A percentile compares a stretch with the other conserved stretches of the same genome.
These are phyloP conservation scores for Diaporthe sp. DNA, from an alignment of 2,329 filamentous ascomycete genomes.

Conservation along the genomic window DNA sequence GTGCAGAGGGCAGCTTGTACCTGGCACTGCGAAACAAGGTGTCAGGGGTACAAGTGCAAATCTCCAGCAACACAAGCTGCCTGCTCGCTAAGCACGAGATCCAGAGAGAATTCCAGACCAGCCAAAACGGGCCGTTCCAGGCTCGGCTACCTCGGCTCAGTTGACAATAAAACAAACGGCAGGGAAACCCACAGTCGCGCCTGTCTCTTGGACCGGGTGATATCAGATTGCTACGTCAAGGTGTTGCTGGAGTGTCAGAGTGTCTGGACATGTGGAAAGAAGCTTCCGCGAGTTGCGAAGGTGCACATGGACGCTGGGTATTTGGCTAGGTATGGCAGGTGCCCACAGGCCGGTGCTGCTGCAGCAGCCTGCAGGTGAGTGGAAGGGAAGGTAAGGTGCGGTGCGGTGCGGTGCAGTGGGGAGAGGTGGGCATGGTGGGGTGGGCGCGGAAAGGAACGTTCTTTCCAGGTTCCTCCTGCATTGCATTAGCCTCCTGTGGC, in stretches of 20 bases:
- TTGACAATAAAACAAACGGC: neutral
- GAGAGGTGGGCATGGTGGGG: neutral
- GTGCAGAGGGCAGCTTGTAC: neutral
- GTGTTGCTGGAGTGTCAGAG: neutral
- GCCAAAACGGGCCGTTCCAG: constrained; percentile 27
- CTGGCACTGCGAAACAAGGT: neutral
- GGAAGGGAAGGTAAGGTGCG: neutral
- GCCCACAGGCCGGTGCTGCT: neutral
- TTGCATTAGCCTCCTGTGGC: constrained; percentile 9
- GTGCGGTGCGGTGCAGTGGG: neutral
- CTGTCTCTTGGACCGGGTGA: neutral
- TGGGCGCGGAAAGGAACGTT: constrained; percentile 23
- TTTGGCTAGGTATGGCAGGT: neutral
- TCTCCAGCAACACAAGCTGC: neutral
- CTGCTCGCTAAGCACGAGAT: neutral
- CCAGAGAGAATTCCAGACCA: neutral
- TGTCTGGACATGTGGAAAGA: neutral
- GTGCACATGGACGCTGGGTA: neutral
- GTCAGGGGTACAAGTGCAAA: constrained; percentile 18
- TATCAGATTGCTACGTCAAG: constrained; percentile 4
- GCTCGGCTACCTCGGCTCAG: constrained; percentile 15
- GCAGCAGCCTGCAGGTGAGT: neutral
- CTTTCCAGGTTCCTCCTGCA: constrained; percentile 24
- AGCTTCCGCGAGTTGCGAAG: neutral
- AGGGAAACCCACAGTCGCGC: neutral